Conservation (phyloP, 2,329 filamentous ascomycete genomes). For the Phialocephala sp. region DNA sequence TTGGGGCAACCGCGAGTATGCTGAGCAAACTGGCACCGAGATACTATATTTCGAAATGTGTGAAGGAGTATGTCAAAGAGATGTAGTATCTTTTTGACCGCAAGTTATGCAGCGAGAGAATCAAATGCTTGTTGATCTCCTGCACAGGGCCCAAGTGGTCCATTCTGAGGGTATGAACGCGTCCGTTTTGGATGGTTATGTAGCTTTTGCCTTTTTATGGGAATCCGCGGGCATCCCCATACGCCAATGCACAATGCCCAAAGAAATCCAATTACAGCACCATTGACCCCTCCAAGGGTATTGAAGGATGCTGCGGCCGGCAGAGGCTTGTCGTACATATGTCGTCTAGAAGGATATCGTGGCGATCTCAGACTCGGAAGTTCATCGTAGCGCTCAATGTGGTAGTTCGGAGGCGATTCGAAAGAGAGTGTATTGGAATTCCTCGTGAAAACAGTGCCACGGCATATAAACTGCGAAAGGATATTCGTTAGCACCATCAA, state of each 20-base stretch:
- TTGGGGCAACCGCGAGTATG: not conserved
- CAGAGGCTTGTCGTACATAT: too few relatives aligned
- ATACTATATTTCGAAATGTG: slow-evolving; percentile 3
- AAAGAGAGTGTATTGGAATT: not conserved
- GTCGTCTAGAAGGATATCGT: too few relatives aligned
- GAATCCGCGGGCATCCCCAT: not conserved
- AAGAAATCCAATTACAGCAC: not conserved
- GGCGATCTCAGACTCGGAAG: too few relatives aligned
- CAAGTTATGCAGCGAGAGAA: slow-evolving; percentile 3
- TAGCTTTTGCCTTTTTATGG: not conserved
- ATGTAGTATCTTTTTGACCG: not conserved
- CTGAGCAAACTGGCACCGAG: not conserved
- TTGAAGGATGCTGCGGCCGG: too few relatives aligned
- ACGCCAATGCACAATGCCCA: not conserved
- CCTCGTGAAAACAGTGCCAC: not conserved
- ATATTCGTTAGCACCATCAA: not conserved
- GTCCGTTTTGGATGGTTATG: not conserved
- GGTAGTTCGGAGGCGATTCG: not conserved
- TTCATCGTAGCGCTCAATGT: too few relatives aligned
- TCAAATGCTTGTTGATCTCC: not conserved
- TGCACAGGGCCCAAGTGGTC: too few relatives aligned
- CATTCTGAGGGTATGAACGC: not conserved
- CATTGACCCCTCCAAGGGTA: not conserved
- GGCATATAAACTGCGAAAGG: not conserved
- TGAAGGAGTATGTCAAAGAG: not conserved